A percentile compares a stretch with the other conserved stretches of the same genome.
These are phyloP conservation scores for Pyrenopolyporus hunteri DNA, from an alignment of 495 filamentous ascomycete genomes.

Conservation along the genomic window DNA sequence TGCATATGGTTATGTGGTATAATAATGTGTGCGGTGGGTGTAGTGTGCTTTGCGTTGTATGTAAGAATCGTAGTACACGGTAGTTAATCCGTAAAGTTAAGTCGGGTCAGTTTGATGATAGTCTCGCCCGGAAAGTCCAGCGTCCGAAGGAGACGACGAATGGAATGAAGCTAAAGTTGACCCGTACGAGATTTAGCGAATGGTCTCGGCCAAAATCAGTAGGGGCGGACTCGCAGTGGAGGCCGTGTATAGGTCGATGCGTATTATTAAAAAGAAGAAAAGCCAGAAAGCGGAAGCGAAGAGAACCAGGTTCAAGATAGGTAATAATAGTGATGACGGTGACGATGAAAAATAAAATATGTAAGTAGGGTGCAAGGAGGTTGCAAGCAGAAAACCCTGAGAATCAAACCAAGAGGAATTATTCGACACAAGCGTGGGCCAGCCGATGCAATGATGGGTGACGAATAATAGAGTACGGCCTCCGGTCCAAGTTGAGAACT, in stretches of 20 bases:
- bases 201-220: slow-evolving; percentile 23
- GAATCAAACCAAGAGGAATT: slow-evolving; percentile 8
- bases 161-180: slow-evolving; percentile 15
- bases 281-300: slow-evolving; percentile 11
- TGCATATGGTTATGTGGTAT: background rate
- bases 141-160: slow-evolving; percentile 32
- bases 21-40: background rate
- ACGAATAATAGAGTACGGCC: background rate
- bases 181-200: slow-evolving; percentile 16
- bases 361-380: slow-evolving; percentile 4
- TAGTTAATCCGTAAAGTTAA: slow-evolving; percentile 20
- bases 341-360: slow-evolving; percentile 1
- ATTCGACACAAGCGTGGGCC: slow-evolving; percentile 13
- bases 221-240: background rate
- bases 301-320: slow-evolving; percentile 1
- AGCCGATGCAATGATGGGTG: slow-evolving; percentile 6
- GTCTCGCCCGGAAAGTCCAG: slow-evolving; percentile 27
- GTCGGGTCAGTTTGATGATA: background rate
- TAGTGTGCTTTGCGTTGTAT: background rate
- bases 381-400: no score
- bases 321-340: background rate
- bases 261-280: slow-evolving; percentile 10
- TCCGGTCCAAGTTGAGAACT: slow-evolving; percentile 13
- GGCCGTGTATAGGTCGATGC: slow-evolving; percentile 16
- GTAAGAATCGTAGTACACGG: slow-evolving; percentile 7